Conservation (phyloP, 2,329 filamentous ascomycete genomes). For the Davidsoniella australis region DNA sequence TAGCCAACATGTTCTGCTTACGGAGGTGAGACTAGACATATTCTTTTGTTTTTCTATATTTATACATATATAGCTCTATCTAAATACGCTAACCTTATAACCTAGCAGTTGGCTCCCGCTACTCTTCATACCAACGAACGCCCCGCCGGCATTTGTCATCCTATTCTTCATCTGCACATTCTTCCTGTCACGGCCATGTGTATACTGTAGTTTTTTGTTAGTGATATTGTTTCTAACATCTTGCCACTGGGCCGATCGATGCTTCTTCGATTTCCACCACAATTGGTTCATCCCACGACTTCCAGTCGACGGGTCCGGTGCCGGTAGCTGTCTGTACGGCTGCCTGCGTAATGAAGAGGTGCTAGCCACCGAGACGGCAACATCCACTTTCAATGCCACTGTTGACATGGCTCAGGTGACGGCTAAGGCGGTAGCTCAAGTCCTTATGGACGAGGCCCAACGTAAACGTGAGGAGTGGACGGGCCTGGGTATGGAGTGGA, state of each 20-base stretch:
- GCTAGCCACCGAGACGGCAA: constrained; percentile 13
- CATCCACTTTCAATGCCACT: constrained; percentile 26
- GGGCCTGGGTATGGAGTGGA: constrained; percentile 68
- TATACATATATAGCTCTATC: neutral
- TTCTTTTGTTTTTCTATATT: neutral
- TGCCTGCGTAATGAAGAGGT: constrained; percentile 12
- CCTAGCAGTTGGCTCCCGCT: constrained; percentile 59
- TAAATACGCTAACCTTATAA: neutral
- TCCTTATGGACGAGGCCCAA: constrained; percentile 45
- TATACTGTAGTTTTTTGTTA: constrained; percentile 93
- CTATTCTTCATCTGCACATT: constrained; percentile 87
- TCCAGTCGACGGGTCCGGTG: constrained; percentile 13
- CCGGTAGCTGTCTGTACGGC: constrained; percentile 11
- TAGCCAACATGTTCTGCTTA: constrained; percentile 40
- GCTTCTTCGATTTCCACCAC: constrained; percentile 80
- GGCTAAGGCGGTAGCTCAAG: constrained; percentile 46
- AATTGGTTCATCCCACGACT: constrained; percentile 85
- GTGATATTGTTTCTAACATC: constrained; percentile 86
- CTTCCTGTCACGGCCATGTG: constrained; percentile 88
- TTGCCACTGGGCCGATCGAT: constrained; percentile 75
- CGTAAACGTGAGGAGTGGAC: constrained; percentile 48
- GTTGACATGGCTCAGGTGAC: constrained; percentile 50
- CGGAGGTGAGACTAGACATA: constrained; percentile 29
- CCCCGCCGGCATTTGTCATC: constrained; percentile 70
- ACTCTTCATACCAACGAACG: constrained; percentile 76